These are phyloP conservation scores for Sphaceloma murrayae DNA, from an alignment of 2,329 filamentous ascomycete genomes.

Conservation along the genomic window DNA sequence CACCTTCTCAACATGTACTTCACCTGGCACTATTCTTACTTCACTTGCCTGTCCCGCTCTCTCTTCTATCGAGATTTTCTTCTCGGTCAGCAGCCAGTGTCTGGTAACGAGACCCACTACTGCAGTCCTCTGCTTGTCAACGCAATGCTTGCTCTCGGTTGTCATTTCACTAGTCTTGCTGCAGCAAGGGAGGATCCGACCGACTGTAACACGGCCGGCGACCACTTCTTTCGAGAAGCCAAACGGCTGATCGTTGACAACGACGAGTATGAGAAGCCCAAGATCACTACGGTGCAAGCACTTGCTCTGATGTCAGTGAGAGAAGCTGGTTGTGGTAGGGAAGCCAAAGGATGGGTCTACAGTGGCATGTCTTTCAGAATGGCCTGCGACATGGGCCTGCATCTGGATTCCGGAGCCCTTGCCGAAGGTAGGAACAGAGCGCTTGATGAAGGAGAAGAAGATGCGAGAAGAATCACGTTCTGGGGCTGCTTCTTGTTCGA, in stretches of 20 bases:
- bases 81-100: slow-evolving; percentile 52
- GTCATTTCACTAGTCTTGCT: slow-evolving; percentile 48
- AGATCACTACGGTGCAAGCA: slow-evolving; percentile 83
- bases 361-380: slow-evolving; percentile 98
- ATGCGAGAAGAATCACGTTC: slow-evolving; percentile 83
- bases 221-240: slow-evolving; percentile 85
- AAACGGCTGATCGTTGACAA: slow-evolving; percentile 83
- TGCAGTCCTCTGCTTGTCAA: slow-evolving; percentile 56
- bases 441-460: slow-evolving; percentile 72
- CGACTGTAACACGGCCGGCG: slow-evolving; percentile 56
- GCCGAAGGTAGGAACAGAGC: slow-evolving; percentile 46
- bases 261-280: slow-evolving; percentile 85
- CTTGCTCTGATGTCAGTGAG: slow-evolving; percentile 91
- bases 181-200: slow-evolving; percentile 53
- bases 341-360: slow-evolving; percentile 96
- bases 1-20: slow-evolving; percentile 98
- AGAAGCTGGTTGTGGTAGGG: slow-evolving; percentile 86
- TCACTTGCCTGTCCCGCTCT: slow-evolving; percentile 77
- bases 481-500: slow-evolving; percentile 99
- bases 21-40: slow-evolving; percentile 94
- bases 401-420: slow-evolving; percentile 66
- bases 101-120: slow-evolving; percentile 51
- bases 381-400: slow-evolving; percentile 87
- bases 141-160: slow-evolving; percentile 28
- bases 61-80: slow-evolving; percentile 82